Percentiles rank a stretch among this genome's conserved stretches.
These are phyloP conservation scores for Chalara sp. DNA, from an alignment of 2,329 filamentous ascomycete species.

Conservation along the genomic window DNA sequence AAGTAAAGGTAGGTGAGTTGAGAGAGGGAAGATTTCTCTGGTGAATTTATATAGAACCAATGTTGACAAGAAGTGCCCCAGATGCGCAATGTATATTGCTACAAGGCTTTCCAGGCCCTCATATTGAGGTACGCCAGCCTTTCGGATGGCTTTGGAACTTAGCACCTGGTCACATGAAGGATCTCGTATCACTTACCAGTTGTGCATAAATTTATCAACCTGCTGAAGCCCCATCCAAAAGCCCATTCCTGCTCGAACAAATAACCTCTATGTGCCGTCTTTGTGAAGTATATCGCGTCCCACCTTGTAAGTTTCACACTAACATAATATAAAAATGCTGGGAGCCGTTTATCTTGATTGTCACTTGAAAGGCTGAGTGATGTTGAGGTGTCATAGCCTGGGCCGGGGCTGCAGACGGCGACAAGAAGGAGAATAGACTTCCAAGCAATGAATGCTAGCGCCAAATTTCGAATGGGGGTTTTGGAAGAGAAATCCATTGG, in stretches of 20 bases:
- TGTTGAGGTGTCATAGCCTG: conserved; percentile 72
- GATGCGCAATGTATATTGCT: conserved; percentile 62
- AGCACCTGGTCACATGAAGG: neutral
- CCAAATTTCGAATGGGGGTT: conserved; percentile 17
- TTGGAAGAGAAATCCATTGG: conserved; percentile 9
- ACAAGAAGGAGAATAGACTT: conserved; percentile 61
- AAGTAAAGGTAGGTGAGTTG: conserved; percentile 47
- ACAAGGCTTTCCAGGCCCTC: conserved; percentile 40
- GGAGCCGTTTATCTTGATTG: conserved; percentile 13
- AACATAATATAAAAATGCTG: conserved; percentile 15
- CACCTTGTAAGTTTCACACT: conserved; percentile 58
- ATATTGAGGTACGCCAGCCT: conserved; percentile 22
- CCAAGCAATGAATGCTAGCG: conserved; percentile 48
- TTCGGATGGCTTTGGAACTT: conserved; percentile 16
- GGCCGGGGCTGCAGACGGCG: conserved; percentile 49
- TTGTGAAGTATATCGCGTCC: conserved; percentile 75
- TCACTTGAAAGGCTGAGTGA: conserved; percentile 38
- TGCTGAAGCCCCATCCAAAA: conserved; percentile 54
- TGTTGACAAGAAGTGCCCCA: conserved; percentile 71
- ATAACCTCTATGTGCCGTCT: conserved; percentile 56
- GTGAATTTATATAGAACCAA: conserved; percentile 65
- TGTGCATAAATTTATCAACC: conserved; percentile 28
- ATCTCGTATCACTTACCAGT: neutral
- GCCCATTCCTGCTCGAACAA: conserved; percentile 82
- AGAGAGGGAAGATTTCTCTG: conserved; percentile 42